Evolutionary conservation across 1,284 basidiomycete genomes (phyloP).

Genomic region (Rhizoctonia solani): DNA sequence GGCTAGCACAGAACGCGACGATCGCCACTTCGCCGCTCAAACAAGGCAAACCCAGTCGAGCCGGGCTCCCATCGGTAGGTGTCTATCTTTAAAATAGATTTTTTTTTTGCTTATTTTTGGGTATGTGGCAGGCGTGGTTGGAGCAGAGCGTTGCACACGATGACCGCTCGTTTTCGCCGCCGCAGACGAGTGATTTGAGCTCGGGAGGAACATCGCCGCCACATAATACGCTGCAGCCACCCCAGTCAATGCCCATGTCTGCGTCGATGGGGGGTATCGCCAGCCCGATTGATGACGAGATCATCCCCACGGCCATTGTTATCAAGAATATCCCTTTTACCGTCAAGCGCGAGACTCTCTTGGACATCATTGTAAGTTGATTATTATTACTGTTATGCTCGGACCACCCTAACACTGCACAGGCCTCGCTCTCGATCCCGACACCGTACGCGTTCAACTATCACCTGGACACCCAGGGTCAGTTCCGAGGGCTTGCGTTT

Average conservation of each 20-base stretch:
- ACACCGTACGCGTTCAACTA: conserved; percentile 99
- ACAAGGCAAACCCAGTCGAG: conserved; percentile 63
- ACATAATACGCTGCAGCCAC: conserved; percentile 60
- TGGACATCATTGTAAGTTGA: conserved; percentile 87
- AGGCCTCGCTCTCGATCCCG: conserved; percentile 91
- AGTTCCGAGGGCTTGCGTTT: conserved; percentile 97
- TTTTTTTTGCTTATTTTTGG: conserved; percentile 35
- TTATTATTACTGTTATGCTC: conserved; percentile 26
- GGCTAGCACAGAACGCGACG: conserved; percentile 50
- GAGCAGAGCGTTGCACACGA: conserved; percentile 67
- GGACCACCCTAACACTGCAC: conserved; percentile 1
- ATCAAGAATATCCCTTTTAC: conserved; percentile 99
- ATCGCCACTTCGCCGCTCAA: conserved; percentile 71
- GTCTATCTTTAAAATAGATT: conserved; percentile 39
- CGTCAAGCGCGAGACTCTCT: conserved; percentile 92
- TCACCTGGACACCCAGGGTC: conserved; percentile 91
- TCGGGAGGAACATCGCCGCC: conserved; percentile 72
- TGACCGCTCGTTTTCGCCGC: conserved; percentile 77
- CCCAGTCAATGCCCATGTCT: conserved; percentile 55
- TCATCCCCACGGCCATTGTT: conserved; percentile 98
- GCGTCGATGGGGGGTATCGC: conserved; percentile 47
- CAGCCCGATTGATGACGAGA: conserved; percentile 73
- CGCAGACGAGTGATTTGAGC: conserved; percentile 76
- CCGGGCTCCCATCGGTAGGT: conserved; percentile 67
- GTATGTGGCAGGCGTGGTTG: conserved; percentile 36